Conservation (phyloP, 306 rosid genomes). For the Urtica urens region DNA sequence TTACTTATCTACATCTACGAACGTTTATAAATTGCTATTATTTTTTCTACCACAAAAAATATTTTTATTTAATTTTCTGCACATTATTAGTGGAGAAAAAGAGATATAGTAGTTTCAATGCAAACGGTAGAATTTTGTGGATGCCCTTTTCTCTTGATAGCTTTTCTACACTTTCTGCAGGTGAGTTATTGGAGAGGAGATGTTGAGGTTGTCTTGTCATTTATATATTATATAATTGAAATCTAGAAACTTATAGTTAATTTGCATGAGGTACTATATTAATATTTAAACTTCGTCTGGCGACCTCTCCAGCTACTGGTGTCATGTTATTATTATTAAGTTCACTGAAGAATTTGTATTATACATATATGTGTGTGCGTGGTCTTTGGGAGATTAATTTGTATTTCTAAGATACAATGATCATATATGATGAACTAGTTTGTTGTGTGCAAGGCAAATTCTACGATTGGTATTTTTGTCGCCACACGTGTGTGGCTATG, state of each 20-base stretch:
- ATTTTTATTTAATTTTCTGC: too few relatives aligned
- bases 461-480: too few relatives aligned
- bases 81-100: too few relatives aligned
- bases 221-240: background rate
- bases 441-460: background rate
- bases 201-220: background rate
- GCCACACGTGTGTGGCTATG: too few relatives aligned
- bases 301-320: too few relatives aligned
- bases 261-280: background rate
- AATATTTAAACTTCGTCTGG: background rate
- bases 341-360: background rate
- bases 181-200: conserved; percentile 1
- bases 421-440: background rate
- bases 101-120: too few relatives aligned
- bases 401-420: background rate
- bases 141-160: background rate
- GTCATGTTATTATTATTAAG: background rate
- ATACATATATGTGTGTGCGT: background rate
- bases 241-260: background rate
- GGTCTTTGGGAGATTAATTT: background rate
- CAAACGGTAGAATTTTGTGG: too few relatives aligned
- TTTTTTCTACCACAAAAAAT: too few relatives aligned
- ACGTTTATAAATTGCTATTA: too few relatives aligned
- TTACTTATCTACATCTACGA: too few relatives aligned
- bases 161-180: background rate